These are phyloP conservation scores for Eruca vesicaria DNA, from an alignment of 441 rosid genomes.

Conservation along the genomic window DNA sequence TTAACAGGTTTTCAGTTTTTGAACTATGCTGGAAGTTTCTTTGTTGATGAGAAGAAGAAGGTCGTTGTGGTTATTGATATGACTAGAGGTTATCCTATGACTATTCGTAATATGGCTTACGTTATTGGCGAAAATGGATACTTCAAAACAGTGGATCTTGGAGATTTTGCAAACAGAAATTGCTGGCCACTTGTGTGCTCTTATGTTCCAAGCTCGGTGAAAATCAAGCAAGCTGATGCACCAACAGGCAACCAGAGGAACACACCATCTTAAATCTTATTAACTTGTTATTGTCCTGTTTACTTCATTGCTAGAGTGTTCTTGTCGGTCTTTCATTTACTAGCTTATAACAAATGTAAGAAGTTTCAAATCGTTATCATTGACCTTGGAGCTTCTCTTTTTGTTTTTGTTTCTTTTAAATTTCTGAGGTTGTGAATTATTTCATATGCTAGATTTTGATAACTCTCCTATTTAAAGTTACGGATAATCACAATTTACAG, in stretches of 20 bases:
- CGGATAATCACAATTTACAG: no score
- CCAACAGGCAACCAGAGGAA: background rate
- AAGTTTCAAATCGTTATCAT: no score
- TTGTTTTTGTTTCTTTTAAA: no score
- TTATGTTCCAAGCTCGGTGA: background rate
- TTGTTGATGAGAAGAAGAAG: no score
- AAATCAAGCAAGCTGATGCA: background rate
- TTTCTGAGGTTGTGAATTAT: no score
- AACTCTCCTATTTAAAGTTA: no score
- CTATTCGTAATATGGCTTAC: background rate
- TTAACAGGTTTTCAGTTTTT: background rate
- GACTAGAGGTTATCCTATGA: background rate
- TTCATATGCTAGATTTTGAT: no score
- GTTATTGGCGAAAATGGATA: background rate
- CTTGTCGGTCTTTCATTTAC: no score
- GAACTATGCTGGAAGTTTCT: background rate
- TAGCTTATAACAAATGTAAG: no score
- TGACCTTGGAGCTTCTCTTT: no score
- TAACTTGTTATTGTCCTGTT: background rate
- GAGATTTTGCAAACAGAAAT: background rate
- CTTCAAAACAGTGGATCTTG: background rate
- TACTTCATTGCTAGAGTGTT: no score
- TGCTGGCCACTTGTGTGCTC: background rate
- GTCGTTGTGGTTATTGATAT: background rate
- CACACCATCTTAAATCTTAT: background rate